Conservation (phyloP, 768 basidiomycete species). For the Calocybe cyanea region DNA sequence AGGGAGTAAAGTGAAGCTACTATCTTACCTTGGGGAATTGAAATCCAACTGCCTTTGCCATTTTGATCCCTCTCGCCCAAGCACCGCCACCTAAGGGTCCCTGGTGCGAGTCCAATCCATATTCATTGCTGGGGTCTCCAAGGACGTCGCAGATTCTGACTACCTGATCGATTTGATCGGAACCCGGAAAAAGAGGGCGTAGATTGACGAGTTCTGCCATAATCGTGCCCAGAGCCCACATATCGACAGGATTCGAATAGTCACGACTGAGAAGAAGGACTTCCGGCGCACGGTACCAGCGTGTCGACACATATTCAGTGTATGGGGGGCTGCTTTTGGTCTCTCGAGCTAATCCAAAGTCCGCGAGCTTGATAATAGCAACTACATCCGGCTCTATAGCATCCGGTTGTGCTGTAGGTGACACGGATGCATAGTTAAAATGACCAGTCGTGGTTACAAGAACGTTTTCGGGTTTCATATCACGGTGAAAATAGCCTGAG, state of each 20-base stretch:
- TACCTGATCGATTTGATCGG: slow-evolving; percentile 90
- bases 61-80: slow-evolving; percentile 82
- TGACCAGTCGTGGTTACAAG: slow-evolving; percentile 97
- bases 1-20: slow-evolving; percentile 4
- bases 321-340: slow-evolving; percentile 88
- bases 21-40: slow-evolving; percentile 80
- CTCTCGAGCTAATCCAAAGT: slow-evolving; percentile 95
- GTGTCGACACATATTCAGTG: slow-evolving; percentile 98
- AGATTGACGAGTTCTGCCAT: slow-evolving; percentile 96
- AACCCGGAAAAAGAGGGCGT: slow-evolving; percentile 92
- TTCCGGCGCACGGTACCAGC: slow-evolving; percentile 99
- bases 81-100: slow-evolving; percentile 78
- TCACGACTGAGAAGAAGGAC: slow-evolving; percentile 88
- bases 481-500: slow-evolving; percentile 95
- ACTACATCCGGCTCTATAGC: slow-evolving; percentile 85
- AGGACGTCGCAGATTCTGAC: slow-evolving; percentile 87
- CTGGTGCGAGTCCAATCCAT: slow-evolving; percentile 71
- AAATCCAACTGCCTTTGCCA: slow-evolving; percentile 85
- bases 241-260: slow-evolving; percentile 96
- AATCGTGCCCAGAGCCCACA: slow-evolving; percentile 99
- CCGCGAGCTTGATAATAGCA: slow-evolving; percentile 95
- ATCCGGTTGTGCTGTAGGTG: slow-evolving; percentile 60
- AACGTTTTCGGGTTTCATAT: slow-evolving; percentile 99
- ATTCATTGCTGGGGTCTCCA: slow-evolving; percentile 84
- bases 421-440: slow-evolving; percentile 83